Evolutionary conservation across 805 yeast species (phyloP).

Genomic region (Isabelozyma gotoi): DNA sequence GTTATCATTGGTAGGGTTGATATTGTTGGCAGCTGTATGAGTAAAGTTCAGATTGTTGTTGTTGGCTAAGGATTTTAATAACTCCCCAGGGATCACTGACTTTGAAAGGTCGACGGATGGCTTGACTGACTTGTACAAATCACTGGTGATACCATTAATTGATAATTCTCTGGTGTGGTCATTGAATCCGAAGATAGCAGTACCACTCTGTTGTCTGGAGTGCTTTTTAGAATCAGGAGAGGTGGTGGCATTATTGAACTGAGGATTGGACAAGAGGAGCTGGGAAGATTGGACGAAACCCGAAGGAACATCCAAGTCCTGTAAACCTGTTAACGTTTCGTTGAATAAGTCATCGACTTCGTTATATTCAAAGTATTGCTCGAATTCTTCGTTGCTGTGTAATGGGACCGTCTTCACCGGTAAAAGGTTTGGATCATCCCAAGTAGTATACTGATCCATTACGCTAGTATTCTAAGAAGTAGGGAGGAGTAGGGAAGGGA

Average conservation of each 20-base stretch:
- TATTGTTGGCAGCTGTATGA: not conserved
- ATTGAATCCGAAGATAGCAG: conserved; percentile 75
- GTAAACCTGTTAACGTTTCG: conserved; percentile 53
- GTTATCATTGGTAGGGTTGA: conserved; percentile 3
- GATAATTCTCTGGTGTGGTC: conserved; percentile 65
- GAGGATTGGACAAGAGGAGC: conserved; percentile 1
- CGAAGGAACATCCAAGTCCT: conserved; percentile 64
- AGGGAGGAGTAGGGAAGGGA: too few relatives aligned
- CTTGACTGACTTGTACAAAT: conserved; percentile 17
- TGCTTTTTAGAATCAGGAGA: conserved; percentile 42
- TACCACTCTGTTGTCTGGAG: conserved; percentile 67
- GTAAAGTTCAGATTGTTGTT: conserved; percentile 3
- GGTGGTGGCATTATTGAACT: conserved; percentile 32
- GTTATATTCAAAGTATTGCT: conserved; percentile 46
- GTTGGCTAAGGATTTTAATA: conserved; percentile 11
- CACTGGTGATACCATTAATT: conserved; percentile 47
- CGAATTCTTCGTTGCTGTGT: conserved; percentile 57
- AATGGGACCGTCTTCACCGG: conserved; percentile 39
- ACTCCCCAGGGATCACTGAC: conserved; percentile 36
- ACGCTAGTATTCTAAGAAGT: too few relatives aligned
- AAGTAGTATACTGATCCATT: conserved; percentile 22
- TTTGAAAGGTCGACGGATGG: conserved; percentile 23
- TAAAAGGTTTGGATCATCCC: conserved; percentile 26
- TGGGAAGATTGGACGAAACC: conserved; percentile 24
- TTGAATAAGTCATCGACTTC: conserved; percentile 57